Evolutionary conservation across 2,329 filamentous ascomycete genomes (phyloP), one percentile per base, ranked within the genome.

Genomic region (Colletotrichum sp.): DNA sequence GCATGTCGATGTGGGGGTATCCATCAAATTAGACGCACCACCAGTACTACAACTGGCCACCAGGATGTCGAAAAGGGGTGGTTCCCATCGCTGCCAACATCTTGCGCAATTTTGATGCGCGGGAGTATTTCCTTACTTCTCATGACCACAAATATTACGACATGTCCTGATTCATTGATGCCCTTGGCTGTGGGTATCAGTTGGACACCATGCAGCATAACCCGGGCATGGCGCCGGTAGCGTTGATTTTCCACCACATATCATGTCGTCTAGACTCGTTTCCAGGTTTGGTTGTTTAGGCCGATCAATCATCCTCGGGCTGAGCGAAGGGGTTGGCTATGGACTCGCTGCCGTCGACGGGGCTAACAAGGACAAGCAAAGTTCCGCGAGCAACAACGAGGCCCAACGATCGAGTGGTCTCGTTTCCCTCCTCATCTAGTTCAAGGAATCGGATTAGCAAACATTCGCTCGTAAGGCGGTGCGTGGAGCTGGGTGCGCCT

Each of bases 271-370:
- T 39, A 15, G n/a, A 30, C n/a, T 52, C 24, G 9, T 36, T 66
- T 28, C 48, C n/a, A n/a, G 13, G 16, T 39, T 18, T 16, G 22
- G 32, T 59, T 18, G 48, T n/a, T 30, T 28, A 48, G 18, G 3
- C 44, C 44, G n/a, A 62, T 88, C 84, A 88, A 65, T 89, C 92
- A 79, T 95, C 93, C 64, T 95, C 93, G 28, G 90, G 89, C 82
- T 95, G 92, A 69, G 94, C 88, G 82, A 99, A 99, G 0, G 97
- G 97, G 84, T 99, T 99, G 81, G 94, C 92, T 81, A 99, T 99
- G 86, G 96, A 94, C 86, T 99, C 96, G 86, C 95, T 98, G 72
- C 97, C 97, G 82, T 99, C 96, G 68, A 97, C 91, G 6, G 97
- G 97, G 77, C 95, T 97, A 83, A 99, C 95, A 77, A 98, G 91